These are phyloP conservation scores for Penicillium occitanis DNA, from an alignment of 2,329 filamentous ascomycete species.

Conservation along the genomic window DNA sequence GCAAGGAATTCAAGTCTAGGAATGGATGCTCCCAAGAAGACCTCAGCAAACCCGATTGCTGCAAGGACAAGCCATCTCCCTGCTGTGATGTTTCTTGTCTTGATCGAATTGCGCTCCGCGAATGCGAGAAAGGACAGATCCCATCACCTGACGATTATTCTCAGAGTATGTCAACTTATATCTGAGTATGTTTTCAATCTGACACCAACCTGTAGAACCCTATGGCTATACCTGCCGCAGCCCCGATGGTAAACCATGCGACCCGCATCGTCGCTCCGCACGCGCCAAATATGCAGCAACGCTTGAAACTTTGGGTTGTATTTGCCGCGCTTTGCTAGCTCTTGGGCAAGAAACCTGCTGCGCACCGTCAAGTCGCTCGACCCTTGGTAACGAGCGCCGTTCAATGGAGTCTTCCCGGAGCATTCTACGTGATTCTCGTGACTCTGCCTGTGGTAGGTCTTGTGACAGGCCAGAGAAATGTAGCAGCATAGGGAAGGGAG, in stretches of 20 bases:
- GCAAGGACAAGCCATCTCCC: conserved; percentile 41
- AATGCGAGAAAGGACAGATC: conserved; percentile 32
- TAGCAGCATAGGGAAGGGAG: not conserved
- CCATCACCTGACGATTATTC: not conserved
- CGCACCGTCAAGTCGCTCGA: conserved; percentile 25
- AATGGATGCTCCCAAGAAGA: not conserved
- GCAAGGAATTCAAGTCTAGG: not conserved
- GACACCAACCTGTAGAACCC: not conserved
- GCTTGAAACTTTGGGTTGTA: conserved; percentile 54
- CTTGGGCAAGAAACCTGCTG: conserved; percentile 57
- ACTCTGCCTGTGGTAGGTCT: not conserved
- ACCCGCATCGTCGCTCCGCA: conserved; percentile 37
- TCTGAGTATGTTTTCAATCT: not conserved
- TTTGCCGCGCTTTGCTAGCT: conserved; percentile 54
- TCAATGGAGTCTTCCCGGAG: not conserved
- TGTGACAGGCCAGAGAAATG: not conserved
- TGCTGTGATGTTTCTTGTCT: conserved; percentile 49
- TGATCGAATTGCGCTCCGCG: conserved; percentile 47
- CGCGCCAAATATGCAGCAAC: conserved; percentile 45
- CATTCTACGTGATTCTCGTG: not conserved
- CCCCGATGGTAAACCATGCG: conserved; percentile 36
- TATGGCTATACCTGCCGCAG: not conserved
- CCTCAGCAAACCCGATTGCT: conserved; percentile 36
- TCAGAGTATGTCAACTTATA: not conserved
- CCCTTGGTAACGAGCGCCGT: not conserved